Conservation (phyloP, 805 yeast species). For the Suhomyces sp. region DNA sequence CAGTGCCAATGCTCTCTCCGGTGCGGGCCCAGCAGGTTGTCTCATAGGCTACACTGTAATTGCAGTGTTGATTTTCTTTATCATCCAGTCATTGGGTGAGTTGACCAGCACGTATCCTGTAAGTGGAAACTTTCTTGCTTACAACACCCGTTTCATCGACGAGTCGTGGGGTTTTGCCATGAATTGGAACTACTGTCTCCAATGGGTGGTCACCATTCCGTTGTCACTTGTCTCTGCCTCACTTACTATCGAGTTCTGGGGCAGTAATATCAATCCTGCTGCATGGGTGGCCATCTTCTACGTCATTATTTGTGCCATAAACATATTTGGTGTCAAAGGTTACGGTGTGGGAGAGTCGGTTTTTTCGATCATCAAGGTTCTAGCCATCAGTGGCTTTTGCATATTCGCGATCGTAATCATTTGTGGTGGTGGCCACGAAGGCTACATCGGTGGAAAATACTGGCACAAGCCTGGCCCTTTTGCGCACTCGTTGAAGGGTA, state of each 20-base stretch:
- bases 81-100: slow-evolving; percentile 13
- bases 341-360: slow-evolving; percentile 27
- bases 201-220: slow-evolving; percentile 11
- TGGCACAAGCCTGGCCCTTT: slow-evolving; percentile 58
- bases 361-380: slow-evolving; percentile 24
- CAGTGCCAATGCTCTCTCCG: slow-evolving; percentile 14
- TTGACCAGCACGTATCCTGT: slow-evolving; percentile 11
- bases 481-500: slow-evolving; percentile 53
- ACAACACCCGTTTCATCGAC: slow-evolving; percentile 17
- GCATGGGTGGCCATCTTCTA: slow-evolving; percentile 27
- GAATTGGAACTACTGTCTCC: slow-evolving; percentile 18
- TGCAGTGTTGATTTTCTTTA: slow-evolving; percentile 10
- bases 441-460: slow-evolving; percentile 49
- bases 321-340: slow-evolving; percentile 25
- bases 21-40: slow-evolving; percentile 19
- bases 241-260: slow-evolving; percentile 23
- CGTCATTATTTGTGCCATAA: slow-evolving; percentile 19
- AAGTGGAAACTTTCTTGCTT: slow-evolving; percentile 11
- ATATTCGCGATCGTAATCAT: slow-evolving; percentile 33
- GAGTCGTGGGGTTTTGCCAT: slow-evolving; percentile 23
- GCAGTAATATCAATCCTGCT: slow-evolving; percentile 17
- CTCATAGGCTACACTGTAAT: slow-evolving; percentile 13
- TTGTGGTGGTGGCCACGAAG: slow-evolving; percentile 38
- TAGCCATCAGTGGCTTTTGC: slow-evolving; percentile 25
- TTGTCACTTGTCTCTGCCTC: slow-evolving; percentile 13